Evolutionary conservation across 2,329 filamentous ascomycete species (phyloP).

Genomic region (Curvularia sp.): DNA sequence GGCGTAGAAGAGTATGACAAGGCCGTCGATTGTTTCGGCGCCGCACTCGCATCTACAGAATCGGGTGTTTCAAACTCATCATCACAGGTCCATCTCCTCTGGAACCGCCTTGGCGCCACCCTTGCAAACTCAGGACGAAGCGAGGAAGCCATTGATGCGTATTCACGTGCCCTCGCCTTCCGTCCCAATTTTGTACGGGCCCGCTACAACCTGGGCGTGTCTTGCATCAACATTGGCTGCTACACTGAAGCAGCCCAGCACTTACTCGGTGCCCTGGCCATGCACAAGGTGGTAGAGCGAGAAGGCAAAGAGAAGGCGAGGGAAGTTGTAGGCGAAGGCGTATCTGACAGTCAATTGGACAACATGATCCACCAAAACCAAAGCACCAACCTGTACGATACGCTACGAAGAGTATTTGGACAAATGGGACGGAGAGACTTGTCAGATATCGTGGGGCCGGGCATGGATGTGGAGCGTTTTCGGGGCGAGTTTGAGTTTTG

Average conservation of each 20-base stretch:
- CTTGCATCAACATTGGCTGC: conserved; percentile 96
- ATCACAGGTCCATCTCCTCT: conserved; percentile 89
- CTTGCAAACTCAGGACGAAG: conserved; percentile 92
- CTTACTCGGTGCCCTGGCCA: conserved; percentile 86
- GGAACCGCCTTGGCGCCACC: conserved; percentile 96
- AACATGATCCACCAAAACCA: conserved; percentile 93
- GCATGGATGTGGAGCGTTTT: conserved; percentile 90
- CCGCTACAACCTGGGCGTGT: conserved; percentile 94
- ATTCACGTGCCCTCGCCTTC: conserved; percentile 87
- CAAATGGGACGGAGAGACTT: conserved; percentile 92
- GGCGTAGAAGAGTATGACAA: conserved; percentile 98
- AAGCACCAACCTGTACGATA: conserved; percentile 96
- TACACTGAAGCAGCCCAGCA: conserved; percentile 92
- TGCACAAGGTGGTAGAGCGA: conserved; percentile 93
- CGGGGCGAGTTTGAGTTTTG: conserved; percentile 89
- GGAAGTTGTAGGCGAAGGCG: conserved; percentile 71
- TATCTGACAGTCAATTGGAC: conserved; percentile 77
- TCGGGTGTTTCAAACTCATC: conserved; percentile 82
- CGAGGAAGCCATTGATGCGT: conserved; percentile 96
- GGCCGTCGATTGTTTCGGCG: conserved; percentile 96
- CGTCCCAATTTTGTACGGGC: conserved; percentile 97
- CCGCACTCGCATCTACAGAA: conserved; percentile 86
- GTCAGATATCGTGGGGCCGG: conserved; percentile 83
- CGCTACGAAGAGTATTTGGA: conserved; percentile 89
- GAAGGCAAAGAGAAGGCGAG: conserved; percentile 83